Base-by-base conservation (phyloP, 1,284 basidiomycete species). In the Ustilago tritici region DNA sequence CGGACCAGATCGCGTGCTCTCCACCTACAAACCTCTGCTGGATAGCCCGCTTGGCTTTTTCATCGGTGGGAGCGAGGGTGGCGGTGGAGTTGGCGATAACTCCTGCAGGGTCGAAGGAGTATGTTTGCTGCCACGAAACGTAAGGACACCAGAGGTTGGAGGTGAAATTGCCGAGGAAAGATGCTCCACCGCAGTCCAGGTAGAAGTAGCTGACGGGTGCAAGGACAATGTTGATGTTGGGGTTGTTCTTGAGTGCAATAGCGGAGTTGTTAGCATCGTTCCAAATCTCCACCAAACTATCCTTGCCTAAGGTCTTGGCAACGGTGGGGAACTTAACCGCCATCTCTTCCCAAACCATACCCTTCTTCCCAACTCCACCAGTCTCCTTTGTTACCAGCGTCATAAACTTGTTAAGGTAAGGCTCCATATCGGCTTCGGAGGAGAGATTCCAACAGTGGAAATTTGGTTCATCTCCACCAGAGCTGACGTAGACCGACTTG, bases 391-490 rank as follows among this genome's bases (percentile, higher is more conserved):
- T 91, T 2, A 89, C 90, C 6, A 87, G 85, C 61, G 88, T 86
- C 8, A 90, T 90, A 85, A 94, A 94, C 0, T 84, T 82, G 73
- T 89, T 87, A 50, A 95, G 50, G 32, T 64, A 54, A 12, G 70
- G 70, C 57, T 78, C 75, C 57, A 82, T 81, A 15, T 64, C 53
- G 14, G 56, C 57, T 38, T 84, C 76, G 31, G 59, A 62, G 4
- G 65, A 67, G 7, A 65, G 35, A 9, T 87, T 87, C 83, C 93
- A 94, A 86, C 93, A 94, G 49, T 88, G 88, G 10, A 85, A 82
- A 82, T 94, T 94, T 71, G 95, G 85, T 86, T 95, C 93, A 83
- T 95, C 94, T 0, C 93, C 93, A 2, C 94, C 94, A 0, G 92
- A 92, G 75, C 90, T 91, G 84, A 95, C 90, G 67, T 92, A 88